A percentile compares a stretch with the other conserved stretches of the same genome.
Evolutionary conservation across 495 filamentous ascomycete genomes (phyloP).

Genomic region (Rhypophila decipiens): DNA sequence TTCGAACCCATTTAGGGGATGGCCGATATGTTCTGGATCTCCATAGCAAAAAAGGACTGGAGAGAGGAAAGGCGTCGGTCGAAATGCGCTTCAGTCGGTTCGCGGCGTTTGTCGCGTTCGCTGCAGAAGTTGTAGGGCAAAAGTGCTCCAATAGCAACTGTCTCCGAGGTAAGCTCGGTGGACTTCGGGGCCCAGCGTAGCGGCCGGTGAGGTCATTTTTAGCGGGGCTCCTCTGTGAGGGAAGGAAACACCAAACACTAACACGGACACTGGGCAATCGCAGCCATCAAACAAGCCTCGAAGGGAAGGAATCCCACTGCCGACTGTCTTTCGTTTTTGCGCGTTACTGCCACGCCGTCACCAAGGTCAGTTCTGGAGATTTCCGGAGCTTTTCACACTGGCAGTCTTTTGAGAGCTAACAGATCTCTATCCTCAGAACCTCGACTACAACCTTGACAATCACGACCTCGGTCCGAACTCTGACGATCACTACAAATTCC

Average conservation of each 20-base stretch:
- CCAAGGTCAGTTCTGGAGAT: slow-evolving; percentile 18
- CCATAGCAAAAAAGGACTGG: too few species aligned
- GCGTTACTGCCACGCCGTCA: slow-evolving; percentile 17
- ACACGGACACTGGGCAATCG: not conserved
- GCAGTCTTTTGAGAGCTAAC: too few species aligned
- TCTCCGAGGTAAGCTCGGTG: slow-evolving; percentile 15
- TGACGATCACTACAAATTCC: slow-evolving; percentile 3
- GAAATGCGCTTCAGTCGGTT: slow-evolving; percentile 4
- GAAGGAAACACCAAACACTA: too few species aligned
- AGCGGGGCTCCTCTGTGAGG: not conserved
- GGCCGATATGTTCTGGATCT: too few species aligned
- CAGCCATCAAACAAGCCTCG: slow-evolving; percentile 13
- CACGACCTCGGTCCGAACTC: slow-evolving; percentile 5
- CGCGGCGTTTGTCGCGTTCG: not conserved
- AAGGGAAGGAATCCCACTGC: slow-evolving; percentile 14
- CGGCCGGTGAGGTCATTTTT: not conserved
- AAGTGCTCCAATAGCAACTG: slow-evolving; percentile 14
- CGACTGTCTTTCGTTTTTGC: slow-evolving; percentile 23
- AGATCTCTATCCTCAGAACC: too few species aligned
- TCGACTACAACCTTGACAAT: slow-evolving; percentile 10
- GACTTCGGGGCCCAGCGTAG: not conserved
- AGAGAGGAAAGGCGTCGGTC: not conserved
- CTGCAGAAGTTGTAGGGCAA: not conserved
- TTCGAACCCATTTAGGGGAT: too few species aligned
- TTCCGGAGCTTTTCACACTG: not conserved